These are phyloP conservation scores for Dictyostelium intermedium DNA, from an alignment of 78 protist genomes.

Conservation along the genomic window DNA sequence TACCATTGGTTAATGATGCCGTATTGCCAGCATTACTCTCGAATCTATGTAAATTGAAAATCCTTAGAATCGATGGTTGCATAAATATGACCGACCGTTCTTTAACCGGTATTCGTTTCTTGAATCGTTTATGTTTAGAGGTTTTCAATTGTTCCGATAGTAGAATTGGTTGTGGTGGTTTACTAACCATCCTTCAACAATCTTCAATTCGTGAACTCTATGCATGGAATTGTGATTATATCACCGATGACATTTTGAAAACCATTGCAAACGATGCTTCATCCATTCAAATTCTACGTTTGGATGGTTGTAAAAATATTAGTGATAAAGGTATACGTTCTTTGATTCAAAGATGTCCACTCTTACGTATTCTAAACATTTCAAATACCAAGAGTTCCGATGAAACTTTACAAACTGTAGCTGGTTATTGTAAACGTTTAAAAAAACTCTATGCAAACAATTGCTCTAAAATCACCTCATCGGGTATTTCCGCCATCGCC, in stretches of 20 bases:
- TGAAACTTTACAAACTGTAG: constrained; percentile 12
- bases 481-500: background rate
- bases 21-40: constrained; percentile 21
- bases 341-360: constrained; percentile 1
- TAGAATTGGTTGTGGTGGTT: constrained; percentile 16
- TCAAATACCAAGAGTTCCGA: background rate
- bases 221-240: constrained; percentile 22
- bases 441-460: background rate
- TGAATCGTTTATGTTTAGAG: background rate
- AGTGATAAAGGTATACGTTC: constrained; percentile 49
- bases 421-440: constrained; percentile 19
- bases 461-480: background rate
- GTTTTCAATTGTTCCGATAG: constrained; percentile 46
- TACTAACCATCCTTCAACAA: constrained; percentile 8
- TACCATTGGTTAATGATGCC: constrained; percentile 8
- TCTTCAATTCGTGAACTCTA: constrained; percentile 30
- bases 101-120: background rate
- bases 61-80: constrained; percentile 41
- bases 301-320: constrained; percentile 48
- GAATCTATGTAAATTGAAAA: background rate
- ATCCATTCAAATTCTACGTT: background rate
- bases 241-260: constrained; percentile 36
- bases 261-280: background rate
- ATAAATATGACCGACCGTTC: constrained; percentile 6
- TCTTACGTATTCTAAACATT: constrained; percentile 13